Conservation (phyloP, 208 protist genomes). For the Acanthamoeba castellanii region DNA sequence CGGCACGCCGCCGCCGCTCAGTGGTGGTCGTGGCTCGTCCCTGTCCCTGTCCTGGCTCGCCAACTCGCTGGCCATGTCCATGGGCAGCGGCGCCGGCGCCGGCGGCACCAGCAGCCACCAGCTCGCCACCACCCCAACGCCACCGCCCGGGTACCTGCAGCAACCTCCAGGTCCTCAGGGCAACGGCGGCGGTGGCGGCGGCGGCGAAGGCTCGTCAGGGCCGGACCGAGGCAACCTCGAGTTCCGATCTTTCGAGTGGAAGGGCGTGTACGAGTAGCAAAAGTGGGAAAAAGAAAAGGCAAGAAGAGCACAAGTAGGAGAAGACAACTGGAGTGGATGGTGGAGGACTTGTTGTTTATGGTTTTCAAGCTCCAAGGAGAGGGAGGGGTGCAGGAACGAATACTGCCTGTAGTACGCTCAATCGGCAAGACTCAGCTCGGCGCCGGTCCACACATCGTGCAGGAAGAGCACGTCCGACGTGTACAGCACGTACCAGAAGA, state of each 20-base stretch:
- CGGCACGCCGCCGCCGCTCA: not conserved
- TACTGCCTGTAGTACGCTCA: not conserved
- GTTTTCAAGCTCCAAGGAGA: not conserved
- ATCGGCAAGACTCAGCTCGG: conserved; percentile 4
- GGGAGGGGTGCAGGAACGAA: not conserved
- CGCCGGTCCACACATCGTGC: conserved; percentile 34
- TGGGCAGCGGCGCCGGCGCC: too few species aligned
- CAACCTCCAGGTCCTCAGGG: not conserved
- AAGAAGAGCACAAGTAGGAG: not conserved
- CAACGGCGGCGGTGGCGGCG: not conserved
- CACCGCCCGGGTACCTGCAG: not conserved
- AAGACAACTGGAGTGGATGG: not conserved
- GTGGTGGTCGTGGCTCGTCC: not conserved
- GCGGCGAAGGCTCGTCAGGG: not conserved
- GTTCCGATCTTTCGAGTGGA: not conserved
- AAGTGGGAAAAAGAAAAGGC: too few species aligned
- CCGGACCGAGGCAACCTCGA: too few species aligned
- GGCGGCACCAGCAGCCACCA: not conserved
- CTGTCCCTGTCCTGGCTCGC: not conserved
- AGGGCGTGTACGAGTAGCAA: not conserved
- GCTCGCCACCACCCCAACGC: too few species aligned
- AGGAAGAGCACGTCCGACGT: conserved; percentile 19
- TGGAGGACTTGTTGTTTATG: not conserved
- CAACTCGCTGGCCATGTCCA: not conserved
- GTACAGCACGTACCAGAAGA: conserved; percentile 25